Percentiles rank a stretch among this genome's conserved stretches.
Evolutionary conservation across 352 stramenopile species (phyloP).

Genomic region (Phytopythium montanum): DNA sequence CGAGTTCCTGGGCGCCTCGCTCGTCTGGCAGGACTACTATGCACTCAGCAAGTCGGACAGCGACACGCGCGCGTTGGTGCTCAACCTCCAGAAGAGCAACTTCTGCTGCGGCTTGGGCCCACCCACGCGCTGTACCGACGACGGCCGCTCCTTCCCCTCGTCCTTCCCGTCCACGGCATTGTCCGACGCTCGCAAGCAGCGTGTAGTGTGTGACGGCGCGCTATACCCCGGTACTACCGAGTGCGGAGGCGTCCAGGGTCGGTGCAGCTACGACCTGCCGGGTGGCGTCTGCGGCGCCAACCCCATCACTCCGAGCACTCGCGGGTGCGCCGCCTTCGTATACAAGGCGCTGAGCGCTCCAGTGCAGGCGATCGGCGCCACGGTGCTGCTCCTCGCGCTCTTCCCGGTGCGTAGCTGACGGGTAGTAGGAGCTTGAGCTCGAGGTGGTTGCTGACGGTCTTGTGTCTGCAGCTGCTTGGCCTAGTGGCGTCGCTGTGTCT

Average conservation of each 20-base stretch:
- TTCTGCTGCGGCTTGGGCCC: slow-evolving; percentile 71
- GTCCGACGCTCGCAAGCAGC: slow-evolving; percentile 13
- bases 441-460: neutral
- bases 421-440: neutral
- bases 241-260: slow-evolving; percentile 27
- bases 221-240: slow-evolving; percentile 48
- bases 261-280: slow-evolving; percentile 61
- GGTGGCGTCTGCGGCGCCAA: slow-evolving; percentile 59
- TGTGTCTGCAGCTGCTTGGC: slow-evolving; percentile 27
- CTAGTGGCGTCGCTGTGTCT: slow-evolving; percentile 50
- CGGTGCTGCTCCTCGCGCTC: slow-evolving; percentile 28
- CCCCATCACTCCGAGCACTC: slow-evolving; percentile 36
- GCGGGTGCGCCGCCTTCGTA: slow-evolving; percentile 55
- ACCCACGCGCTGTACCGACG: slow-evolving; percentile 41
- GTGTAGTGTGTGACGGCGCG: slow-evolving; percentile 20
- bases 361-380: slow-evolving; percentile 38
- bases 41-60: slow-evolving; percentile 23
- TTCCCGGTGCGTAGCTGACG: slow-evolving; percentile 48
- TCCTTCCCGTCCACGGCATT: slow-evolving; percentile 32
- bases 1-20: slow-evolving; percentile 50
- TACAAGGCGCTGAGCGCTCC: slow-evolving; percentile 31
- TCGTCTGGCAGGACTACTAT: slow-evolving; percentile 81
- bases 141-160: slow-evolving; percentile 43
- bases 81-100: slow-evolving; percentile 54
- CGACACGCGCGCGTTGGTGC: slow-evolving; percentile 49